A percentile compares a stretch with the other conserved stretches of the same genome.
phyloP scores from a whole-genome alignment of 331 rosid genomes.

The Dryas integrifolia region DNA sequence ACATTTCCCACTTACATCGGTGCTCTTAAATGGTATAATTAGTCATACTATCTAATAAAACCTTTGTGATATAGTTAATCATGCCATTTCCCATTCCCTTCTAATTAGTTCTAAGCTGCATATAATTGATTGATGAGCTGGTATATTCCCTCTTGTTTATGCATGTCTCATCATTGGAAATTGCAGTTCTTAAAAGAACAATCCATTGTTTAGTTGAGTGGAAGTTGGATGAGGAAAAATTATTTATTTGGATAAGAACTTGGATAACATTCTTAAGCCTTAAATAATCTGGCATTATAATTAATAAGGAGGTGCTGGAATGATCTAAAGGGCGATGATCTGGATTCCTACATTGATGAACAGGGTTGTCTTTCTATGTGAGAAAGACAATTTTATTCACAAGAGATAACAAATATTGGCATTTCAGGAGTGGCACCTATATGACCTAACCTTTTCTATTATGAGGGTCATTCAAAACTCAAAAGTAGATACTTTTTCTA shows the following conservation, averaged over 20 bases:
- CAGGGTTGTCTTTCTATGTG: background rate
- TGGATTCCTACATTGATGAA: conserved; percentile 16
- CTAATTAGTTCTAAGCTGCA: background rate
- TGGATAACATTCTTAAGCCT: conserved; percentile 30
- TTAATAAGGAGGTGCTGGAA: background rate
- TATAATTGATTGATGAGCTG: background rate
- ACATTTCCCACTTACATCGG: no score
- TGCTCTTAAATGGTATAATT: no score
- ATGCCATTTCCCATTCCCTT: background rate
- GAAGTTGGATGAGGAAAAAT: conserved; percentile 16
- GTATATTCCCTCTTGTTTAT: no score
- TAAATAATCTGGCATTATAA: background rate
- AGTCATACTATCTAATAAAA: no score
- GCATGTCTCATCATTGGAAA: background rate
- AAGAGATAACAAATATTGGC: background rate
- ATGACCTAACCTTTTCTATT: background rate
- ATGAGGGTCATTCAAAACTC: no score
- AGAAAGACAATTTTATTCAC: background rate
- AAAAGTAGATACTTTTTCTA: no score
- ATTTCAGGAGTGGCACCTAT: background rate
- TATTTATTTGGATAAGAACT: background rate
- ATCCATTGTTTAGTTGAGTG: conserved; percentile 18
- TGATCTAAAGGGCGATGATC: conserved; percentile 6
- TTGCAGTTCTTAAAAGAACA: background rate
- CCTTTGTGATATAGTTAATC: background rate